Percentiles rank a stretch among this genome's conserved stretches.
Conservation (phyloP, 306 rosid genomes). For the Phaseolus lunatus region DNA sequence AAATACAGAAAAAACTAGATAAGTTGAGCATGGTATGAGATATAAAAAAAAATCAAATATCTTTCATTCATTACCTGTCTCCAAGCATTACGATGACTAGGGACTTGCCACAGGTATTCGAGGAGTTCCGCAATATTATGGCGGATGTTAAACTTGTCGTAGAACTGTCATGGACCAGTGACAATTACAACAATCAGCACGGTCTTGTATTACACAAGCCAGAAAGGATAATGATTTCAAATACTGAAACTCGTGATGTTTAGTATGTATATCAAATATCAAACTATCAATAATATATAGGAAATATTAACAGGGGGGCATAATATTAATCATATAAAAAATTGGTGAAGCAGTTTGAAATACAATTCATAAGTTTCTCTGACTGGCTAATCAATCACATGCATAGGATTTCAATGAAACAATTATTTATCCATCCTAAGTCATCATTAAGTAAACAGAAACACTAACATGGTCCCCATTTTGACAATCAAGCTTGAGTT, state of each 20-base stretch:
- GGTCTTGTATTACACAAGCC: slow-evolving; percentile 36
- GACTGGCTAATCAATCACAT: slow-evolving; percentile 13
- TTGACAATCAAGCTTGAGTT: slow-evolving; percentile 22
- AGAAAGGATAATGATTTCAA: slow-evolving; percentile 31
- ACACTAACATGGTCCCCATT: slow-evolving; percentile 7
- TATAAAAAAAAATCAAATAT: background rate
- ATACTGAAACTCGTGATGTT: slow-evolving; percentile 21
- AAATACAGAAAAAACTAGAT: slow-evolving; percentile 39
- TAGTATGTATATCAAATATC: background rate
- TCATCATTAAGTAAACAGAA: slow-evolving; percentile 5
- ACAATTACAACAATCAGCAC: slow-evolving; percentile 47
- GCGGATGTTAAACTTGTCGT: slow-evolving; percentile 97
- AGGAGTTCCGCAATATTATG: slow-evolving; percentile 98
- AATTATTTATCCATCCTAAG: slow-evolving; percentile 3
- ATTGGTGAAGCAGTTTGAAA: slow-evolving; percentile 39
- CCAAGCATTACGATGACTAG: slow-evolving; percentile 99
- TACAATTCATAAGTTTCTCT: slow-evolving; percentile 11
- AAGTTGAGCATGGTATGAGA: slow-evolving; percentile 9
- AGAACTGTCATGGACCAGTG: slow-evolving; percentile 72
- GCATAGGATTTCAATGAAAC: slow-evolving; percentile 13
- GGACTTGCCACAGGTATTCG: slow-evolving; percentile 98
- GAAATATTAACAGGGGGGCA: slow-evolving; percentile 3
- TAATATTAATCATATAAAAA: slow-evolving; percentile 25
- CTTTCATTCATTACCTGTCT: slow-evolving; percentile 67
- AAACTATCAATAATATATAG: background rate